phyloP scores from a whole-genome alignment of 2,329 filamentous ascomycete species.

The Aspergillus piperis region DNA sequence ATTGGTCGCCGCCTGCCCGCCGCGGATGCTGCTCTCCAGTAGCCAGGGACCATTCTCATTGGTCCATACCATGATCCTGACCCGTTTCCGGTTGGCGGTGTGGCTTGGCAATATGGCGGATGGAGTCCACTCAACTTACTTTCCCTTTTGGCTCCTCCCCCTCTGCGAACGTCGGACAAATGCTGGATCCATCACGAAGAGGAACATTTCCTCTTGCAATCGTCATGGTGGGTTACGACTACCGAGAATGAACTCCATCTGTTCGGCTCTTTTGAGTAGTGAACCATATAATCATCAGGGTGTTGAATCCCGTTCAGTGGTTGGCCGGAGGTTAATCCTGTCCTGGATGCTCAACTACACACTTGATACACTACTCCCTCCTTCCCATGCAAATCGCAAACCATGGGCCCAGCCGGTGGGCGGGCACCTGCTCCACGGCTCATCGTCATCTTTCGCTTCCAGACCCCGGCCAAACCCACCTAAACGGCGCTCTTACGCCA shows the following conservation, averaged over 20 bases:
- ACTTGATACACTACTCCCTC: background rate
- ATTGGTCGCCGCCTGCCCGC: conserved; percentile 27
- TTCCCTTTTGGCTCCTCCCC: background rate
- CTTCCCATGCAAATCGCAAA: background rate
- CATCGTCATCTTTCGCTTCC: conserved; percentile 32
- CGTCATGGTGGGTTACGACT: background rate
- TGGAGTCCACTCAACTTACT: background rate
- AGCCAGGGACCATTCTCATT: conserved; percentile 6
- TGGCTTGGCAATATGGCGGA: conserved; percentile 13
- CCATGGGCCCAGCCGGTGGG: conserved; percentile 14
- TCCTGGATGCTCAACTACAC: background rate
- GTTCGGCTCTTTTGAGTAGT: background rate
- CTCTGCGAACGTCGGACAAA: background rate
- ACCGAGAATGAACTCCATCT: background rate
- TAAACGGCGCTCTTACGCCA: conserved; percentile 20
- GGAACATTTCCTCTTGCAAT: background rate
- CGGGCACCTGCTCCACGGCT: conserved; percentile 23
- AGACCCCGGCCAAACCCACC: conserved; percentile 27
- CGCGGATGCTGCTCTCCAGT: background rate
- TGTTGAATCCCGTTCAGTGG: background rate
- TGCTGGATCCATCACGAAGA: background rate
- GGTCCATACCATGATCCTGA: background rate
- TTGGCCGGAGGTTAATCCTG: conserved; percentile 1
- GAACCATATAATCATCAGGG: background rate
- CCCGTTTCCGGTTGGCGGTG: conserved; percentile 11